These are phyloP conservation scores for Pyricularia sp. DNA, from an alignment of 2,329 filamentous ascomycete species.

Conservation along the genomic window DNA sequence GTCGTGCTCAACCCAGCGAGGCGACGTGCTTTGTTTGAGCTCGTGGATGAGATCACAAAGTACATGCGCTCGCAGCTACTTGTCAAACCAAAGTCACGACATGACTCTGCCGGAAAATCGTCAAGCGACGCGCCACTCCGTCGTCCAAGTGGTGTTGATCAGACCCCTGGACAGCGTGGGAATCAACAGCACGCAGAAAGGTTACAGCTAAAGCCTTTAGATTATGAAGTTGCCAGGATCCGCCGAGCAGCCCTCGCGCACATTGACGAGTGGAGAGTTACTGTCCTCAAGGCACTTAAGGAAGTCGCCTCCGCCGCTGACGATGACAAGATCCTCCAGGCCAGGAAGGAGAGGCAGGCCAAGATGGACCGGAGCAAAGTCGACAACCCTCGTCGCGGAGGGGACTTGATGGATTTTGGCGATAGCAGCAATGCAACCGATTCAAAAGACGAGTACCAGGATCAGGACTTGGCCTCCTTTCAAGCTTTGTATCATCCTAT, in stretches of 20 bases:
- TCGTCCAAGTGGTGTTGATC: conserved; percentile 10
- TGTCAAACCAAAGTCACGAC: conserved; percentile 16
- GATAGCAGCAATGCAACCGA: conserved; percentile 3
- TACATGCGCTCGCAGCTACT: conserved; percentile 45
- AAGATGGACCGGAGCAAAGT: conserved; percentile 26
- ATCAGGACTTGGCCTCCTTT: conserved; percentile 31
- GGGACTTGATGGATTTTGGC: conserved; percentile 32
- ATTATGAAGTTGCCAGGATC: conserved; percentile 20
- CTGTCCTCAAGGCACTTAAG: conserved; percentile 59
- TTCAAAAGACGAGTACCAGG: conserved; percentile 13
- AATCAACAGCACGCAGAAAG: conserved; percentile 1
- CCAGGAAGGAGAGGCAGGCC: conserved; percentile 34
- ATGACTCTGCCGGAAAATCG: neutral
- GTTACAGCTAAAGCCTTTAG: conserved; percentile 6
- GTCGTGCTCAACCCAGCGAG: conserved; percentile 43
- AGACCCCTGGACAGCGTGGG: conserved; percentile 6
- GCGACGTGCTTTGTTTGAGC: conserved; percentile 39
- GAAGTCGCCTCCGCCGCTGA: conserved; percentile 52
- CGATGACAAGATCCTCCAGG: conserved; percentile 34
- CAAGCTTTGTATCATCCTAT: conserved; percentile 44
- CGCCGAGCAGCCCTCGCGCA: conserved; percentile 49
- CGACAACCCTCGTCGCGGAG: conserved; percentile 24
- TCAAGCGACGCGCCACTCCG: conserved; percentile 11
- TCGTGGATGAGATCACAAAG: conserved; percentile 41
- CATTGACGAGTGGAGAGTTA: conserved; percentile 69